Base-by-base conservation (phyloP, 768 basidiomycete species). In the Kwoniella mangroviensis region DNA sequence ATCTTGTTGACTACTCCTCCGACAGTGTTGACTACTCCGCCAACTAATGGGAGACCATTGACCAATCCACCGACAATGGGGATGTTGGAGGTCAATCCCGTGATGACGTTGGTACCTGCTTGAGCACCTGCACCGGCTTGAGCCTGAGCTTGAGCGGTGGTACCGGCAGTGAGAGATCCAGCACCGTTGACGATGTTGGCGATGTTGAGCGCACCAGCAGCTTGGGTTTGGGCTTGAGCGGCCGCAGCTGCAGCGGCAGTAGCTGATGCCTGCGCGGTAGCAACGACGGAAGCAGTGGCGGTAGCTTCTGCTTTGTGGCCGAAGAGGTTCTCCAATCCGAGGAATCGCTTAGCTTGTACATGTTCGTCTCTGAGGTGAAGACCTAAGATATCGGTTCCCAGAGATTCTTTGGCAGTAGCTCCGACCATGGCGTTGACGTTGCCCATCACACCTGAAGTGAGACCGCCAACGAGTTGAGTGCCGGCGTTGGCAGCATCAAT, bases 401-500 rank as follows among this genome's bases (percentile, higher is more conserved):
- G 28, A 10, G 17, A 15, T 5, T 43, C 63, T 24, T 65, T n/a
- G 42, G 63, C 51, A n/a, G 49, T 28, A 28, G 58, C 64, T 11
- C 55, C 28, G 24, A 22, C 68, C 13, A 41, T 51, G 53, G 54
- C 62, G 55, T 58, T 58, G 43, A 28, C 52, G 26, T 65, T 61
- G 58, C 51, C 54, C 34, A 53, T 61, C 19, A 67, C 12, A 26
- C 55, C 59, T 19, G 21, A 40, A 28, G 65, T 65, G 51, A 67
- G 34, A 22, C 55, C 59, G 9, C 21, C 19, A 40, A 43, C 17
- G 24, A 65, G 22, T 43, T 63, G 24, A 19, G 60, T 68, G 28
- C 68, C 68, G 21, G 57, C 42, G 41, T 65, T 49, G 55, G 69
- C 69, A 15, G 72, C 65, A 43, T 69, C 72, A 61, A 73, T 69